Base-by-base conservation (phyloP, 2,329 filamentous ascomycete species). In the Fusarium chuoi region DNA sequence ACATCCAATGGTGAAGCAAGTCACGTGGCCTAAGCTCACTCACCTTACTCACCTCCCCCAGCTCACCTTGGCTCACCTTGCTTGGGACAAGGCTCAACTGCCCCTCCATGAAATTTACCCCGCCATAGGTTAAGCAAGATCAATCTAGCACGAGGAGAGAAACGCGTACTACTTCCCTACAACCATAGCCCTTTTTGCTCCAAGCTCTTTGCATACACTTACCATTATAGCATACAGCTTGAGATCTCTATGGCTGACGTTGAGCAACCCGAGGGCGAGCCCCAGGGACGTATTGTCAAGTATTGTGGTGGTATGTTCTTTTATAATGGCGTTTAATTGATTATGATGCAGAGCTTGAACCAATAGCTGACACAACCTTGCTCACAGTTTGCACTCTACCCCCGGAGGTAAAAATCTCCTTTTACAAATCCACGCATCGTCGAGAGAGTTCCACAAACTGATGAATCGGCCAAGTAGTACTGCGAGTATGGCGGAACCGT, bases 401-500 rank as follows among this genome's bases (percentile, higher is more conserved):
- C 41, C 90, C 90, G 61, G 90, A 92, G 88, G 90, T 91, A 70
- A 87, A 71, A 80, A 68, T 55, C 20, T 61, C 62, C 38, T n/a
- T 58, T 55, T 52, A 46, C 59, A 45, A 70, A 55, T 42, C 62
- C 15, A 26, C 28, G 48, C 22, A 45, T 64, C 48, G 39, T 46
- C 55, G 39, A 65, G 57, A 68, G 46, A 55, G 35, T 54, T 68
- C 26, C 64, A 57, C 56, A 62, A 73, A 70, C 75, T 77, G 67
- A 79, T 75, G 75, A 58, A 77, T 68, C 62, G 60, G 69, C 66
- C 70, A 79, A 83, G 76, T 85, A 98, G 96, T 99, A 98, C 86
- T 99, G 96, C 87, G 96, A 99, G 85, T 98, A 98, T 84, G 96
- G 96, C 80, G 96, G 95, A 75, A 98, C 95, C 44, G 92, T 93